These are phyloP conservation scores for Euptelea pleiosperma DNA, from an alignment of 164 flowering plant genomes.

Conservation along the genomic window DNA sequence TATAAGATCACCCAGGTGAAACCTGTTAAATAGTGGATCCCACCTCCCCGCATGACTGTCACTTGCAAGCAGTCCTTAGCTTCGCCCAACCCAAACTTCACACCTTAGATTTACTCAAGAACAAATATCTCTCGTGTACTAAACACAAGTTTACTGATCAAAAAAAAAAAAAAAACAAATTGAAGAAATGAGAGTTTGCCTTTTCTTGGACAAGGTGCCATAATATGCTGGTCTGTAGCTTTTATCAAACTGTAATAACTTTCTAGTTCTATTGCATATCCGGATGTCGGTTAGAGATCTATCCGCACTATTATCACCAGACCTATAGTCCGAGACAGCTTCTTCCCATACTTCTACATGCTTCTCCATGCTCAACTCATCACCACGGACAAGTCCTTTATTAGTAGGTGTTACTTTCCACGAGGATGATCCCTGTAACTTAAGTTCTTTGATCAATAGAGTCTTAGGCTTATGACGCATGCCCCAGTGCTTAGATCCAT, in stretches of 20 bases:
- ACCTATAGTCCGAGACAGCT: constrained; percentile 24
- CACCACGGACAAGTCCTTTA: constrained; percentile 29
- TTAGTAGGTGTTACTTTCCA: constrained; percentile 13
- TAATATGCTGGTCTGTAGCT: constrained; percentile 93
- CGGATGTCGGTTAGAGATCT: constrained; percentile 16
- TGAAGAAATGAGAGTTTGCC: constrained; percentile 32
- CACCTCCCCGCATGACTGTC: background rate
- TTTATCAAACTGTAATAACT: constrained; percentile 88
- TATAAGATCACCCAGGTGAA: background rate
- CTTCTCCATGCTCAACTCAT: constrained; percentile 40
- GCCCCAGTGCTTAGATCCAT: constrained; percentile 67
- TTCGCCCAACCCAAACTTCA: too few relatives aligned
- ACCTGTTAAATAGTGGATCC: background rate
- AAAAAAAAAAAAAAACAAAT: too few relatives aligned
- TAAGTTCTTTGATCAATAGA: constrained; percentile 64
- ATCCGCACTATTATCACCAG: constrained; percentile 21
- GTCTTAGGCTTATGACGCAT: constrained; percentile 68
- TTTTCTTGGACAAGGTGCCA: constrained; percentile 76
- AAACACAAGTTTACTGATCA: too few relatives aligned
- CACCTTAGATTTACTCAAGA: too few relatives aligned
- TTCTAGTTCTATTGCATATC: constrained; percentile 36
- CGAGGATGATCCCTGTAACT: constrained; percentile 38
- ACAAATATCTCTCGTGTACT: too few relatives aligned
- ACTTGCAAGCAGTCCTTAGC: too few relatives aligned
- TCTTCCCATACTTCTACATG: constrained; percentile 53